These are phyloP conservation scores for Wickerhamomyces chambardii DNA, from an alignment of 805 yeast species.

Conservation along the genomic window DNA sequence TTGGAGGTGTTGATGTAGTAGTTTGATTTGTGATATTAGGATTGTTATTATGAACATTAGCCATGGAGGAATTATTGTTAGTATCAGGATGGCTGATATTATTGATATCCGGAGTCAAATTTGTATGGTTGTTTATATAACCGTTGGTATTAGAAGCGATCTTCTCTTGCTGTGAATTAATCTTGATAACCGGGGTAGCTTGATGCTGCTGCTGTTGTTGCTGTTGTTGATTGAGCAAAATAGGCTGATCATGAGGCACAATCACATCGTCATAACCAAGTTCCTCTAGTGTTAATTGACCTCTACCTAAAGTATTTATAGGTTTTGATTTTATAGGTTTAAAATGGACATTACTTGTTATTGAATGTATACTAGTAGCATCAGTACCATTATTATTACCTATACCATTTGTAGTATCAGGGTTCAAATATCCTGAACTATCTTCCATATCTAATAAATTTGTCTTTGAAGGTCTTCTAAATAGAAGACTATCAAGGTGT, in stretches of 20 bases:
- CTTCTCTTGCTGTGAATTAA: no score
- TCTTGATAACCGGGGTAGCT: no score
- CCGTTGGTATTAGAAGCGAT: no score
- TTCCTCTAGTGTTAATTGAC: slow-evolving; percentile 36
- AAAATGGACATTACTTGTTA: slow-evolving; percentile 26
- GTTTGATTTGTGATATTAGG: no score
- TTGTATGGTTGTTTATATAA: no score
- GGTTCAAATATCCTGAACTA: slow-evolving; percentile 1
- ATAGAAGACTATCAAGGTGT: slow-evolving; percentile 25
- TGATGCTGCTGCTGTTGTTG: background rate
- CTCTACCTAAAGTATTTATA: slow-evolving; percentile 43
- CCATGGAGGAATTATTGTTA: no score
- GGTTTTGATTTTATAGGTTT: slow-evolving; percentile 36
- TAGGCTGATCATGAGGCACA: no score
- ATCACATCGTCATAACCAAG: slow-evolving; percentile 6
- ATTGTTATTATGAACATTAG: no score
- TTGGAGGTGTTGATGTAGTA: no score
- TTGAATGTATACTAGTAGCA: slow-evolving; percentile 3
- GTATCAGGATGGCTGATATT: no score
- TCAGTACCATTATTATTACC: background rate
- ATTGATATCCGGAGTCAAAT: no score
- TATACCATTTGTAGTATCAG: slow-evolving; percentile 1
- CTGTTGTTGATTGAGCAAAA: background rate
- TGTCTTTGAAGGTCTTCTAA: slow-evolving; percentile 5
- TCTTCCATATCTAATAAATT: background rate